Base-by-base conservation (phyloP, 2,329 filamentous ascomycete species). In the Chaetomiaceae sp. region DNA sequence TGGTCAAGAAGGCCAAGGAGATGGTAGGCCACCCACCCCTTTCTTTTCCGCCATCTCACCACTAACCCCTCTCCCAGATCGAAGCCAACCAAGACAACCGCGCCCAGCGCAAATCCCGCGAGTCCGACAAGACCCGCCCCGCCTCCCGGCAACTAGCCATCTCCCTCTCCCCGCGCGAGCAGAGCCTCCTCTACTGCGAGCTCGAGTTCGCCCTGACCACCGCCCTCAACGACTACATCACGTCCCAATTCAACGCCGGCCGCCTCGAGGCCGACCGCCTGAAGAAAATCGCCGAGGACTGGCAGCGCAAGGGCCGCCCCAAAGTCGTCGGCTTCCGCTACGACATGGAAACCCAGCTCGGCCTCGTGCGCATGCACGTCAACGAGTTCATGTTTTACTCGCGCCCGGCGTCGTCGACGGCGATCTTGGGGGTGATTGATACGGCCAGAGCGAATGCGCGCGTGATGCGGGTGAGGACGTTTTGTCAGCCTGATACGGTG, bases 311-410 rank as follows among this genome's bases (percentile, higher is more conserved):
- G 57, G 80, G 80, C 36, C 78, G 77, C 0, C 78, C 80, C 6
- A 74, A 72, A 51, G 79, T 83, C 8, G 66, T 80, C 20, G 76
- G 77, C 12, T 83, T 82, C 64, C 77, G 79, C 17, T 83, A 80
- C 64, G 80, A 84, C 55, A 65, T 83, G 2, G 80, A 83, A 67
- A 82, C 80, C 1, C 81, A 83, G 66, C 63, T 83, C n/a, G 77
- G 81, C 11, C 72, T 84, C 11, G 65, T 83, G 20, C 62, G 65
- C 15, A 63, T 77, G 8, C 80, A 83, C 58, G 63, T 74, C 25
- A 65, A 75, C 9, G 72, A 77, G 20, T 83, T 84, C 61, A 73
- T 73, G 31, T 83, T 83, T 66, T 76, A 78, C 60, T 78, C 78
- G 29, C 71, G 71, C 2, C 67, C 71, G 9, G 73, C 78, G 51